phyloP scores from a whole-genome alignment of 2,329 filamentous ascomycete genomes.

The Pestalotiopsis sp. region DNA sequence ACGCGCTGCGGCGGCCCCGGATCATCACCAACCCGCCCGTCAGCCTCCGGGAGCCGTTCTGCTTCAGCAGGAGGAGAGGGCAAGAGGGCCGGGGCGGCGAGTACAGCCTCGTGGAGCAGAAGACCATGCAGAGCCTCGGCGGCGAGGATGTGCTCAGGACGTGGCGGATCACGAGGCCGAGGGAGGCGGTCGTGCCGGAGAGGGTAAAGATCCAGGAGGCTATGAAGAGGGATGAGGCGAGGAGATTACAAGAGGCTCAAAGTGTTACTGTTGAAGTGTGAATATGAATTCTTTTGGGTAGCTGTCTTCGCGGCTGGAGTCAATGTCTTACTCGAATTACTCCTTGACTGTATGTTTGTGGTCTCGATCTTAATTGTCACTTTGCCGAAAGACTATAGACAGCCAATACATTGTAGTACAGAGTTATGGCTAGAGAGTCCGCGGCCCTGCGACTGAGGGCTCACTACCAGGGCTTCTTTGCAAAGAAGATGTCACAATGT shows the following conservation, averaged over 20 bases:
- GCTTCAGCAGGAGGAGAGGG: constrained; percentile 46
- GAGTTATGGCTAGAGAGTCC: no score
- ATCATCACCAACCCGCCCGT: constrained; percentile 63
- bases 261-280: constrained; percentile 23
- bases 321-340: no score
- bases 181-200: constrained; percentile 54
- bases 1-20: constrained; percentile 44
- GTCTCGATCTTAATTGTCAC: no score
- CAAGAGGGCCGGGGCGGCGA: constrained; percentile 29
- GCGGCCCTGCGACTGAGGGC: no score
- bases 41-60: constrained; percentile 51
- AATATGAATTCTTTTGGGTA: background rate
- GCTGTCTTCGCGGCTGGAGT: background rate
- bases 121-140: constrained; percentile 53
- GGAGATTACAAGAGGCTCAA: constrained; percentile 40
- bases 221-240: constrained; percentile 53
- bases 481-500: no score
- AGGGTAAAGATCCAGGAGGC: constrained; percentile 48
- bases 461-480: no score
- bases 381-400: no score
- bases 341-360: no score
- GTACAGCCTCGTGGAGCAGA: constrained; percentile 59
- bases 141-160: constrained; percentile 47
- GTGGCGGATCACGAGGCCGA: constrained; percentile 53
- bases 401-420: no score